Evolutionary conservation across 1,139 yeast genomes (phyloP), one percentile per base, ranked within the genome.

Genomic region (Taphrina flavorubra): DNA sequence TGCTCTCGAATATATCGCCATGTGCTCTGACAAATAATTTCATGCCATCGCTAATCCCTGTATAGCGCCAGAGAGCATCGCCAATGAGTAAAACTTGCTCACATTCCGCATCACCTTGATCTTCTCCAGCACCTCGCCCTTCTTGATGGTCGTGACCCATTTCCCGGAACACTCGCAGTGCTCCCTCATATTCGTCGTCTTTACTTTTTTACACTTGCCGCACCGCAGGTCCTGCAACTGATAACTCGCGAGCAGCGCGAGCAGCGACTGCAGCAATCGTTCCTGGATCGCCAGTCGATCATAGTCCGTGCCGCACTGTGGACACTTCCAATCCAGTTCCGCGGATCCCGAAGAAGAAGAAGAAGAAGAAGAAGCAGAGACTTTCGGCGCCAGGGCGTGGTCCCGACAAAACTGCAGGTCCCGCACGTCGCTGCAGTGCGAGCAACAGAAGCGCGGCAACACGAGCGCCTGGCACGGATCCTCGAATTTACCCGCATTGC

Each of bases 101-200:
- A 91, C 86, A 69, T 85, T 87, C 36, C 79, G 79, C 76, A 84
- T 90, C 0, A 86, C 81, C 13, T 78, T 78, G 6, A 87, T 75
- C 67, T 81, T 81, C 64, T 79, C 79, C 42, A 80, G 79, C 6
- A 91, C 76, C 0, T 82, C 83, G 1, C 76, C 78, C 65, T 81
- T 79, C 13, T 82, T 76, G 34, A 87, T 76, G 0, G 90, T 86
- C 68, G 86, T 88, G 0, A 78, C 79, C 97, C 97, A 94, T 46
- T 79, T 77, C 2, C 99, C 99, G 0, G 99, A 92, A 77, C 99
- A 95, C 49, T 84, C 80, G 78, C 99, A 95, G 77, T 87, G 87
- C 44, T 82, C 82, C 62, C 92, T 85, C 84, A 95, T 82, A 72
- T 89, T 88, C 74, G 85, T 87, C 49, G 85, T 85, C 74, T 86